Evolutionary conservation across 2,329 filamentous ascomycete genomes (phyloP).

Genomic region (Tothia fuscella): DNA sequence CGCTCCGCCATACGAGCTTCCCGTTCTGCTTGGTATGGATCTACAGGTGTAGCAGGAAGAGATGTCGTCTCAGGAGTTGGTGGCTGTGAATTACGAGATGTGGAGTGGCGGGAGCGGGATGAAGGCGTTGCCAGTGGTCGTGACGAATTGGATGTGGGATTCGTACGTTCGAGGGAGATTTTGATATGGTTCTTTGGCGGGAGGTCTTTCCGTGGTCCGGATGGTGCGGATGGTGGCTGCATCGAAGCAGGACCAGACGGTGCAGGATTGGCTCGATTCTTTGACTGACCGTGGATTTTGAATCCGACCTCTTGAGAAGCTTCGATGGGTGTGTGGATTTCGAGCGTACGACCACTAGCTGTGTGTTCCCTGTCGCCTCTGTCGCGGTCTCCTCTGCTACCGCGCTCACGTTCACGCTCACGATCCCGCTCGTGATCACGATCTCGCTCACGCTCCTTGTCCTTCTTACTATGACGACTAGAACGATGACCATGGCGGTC

Average conservation of each 20-base stretch:
- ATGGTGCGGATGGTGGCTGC: constrained; percentile 26
- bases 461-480: constrained; percentile 28
- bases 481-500: constrained; percentile 29
- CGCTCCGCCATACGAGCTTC: constrained; percentile 55
- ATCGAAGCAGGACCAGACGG: constrained; percentile 19
- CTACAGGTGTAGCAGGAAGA: constrained; percentile 18
- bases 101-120: no score
- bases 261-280: constrained; percentile 13
- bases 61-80: constrained; percentile 12
- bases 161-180: background rate
- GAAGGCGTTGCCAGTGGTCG: constrained; percentile 14
- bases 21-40: constrained; percentile 58
- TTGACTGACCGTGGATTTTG: constrained; percentile 33
- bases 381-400: background rate
- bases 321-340: constrained; percentile 3
- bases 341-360: background rate
- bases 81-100: constrained; percentile 1
- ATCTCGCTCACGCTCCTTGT: constrained; percentile 29
- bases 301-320: constrained; percentile 34
- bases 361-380: no score
- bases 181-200: constrained; percentile 22
- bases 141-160: constrained; percentile 11
- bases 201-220: constrained; percentile 18
- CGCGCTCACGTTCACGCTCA: constrained; percentile 27
- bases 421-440: constrained; percentile 26